Evolutionary conservation across 805 yeast genomes (phyloP).

Genomic region (Suhomyces faveliae): DNA sequence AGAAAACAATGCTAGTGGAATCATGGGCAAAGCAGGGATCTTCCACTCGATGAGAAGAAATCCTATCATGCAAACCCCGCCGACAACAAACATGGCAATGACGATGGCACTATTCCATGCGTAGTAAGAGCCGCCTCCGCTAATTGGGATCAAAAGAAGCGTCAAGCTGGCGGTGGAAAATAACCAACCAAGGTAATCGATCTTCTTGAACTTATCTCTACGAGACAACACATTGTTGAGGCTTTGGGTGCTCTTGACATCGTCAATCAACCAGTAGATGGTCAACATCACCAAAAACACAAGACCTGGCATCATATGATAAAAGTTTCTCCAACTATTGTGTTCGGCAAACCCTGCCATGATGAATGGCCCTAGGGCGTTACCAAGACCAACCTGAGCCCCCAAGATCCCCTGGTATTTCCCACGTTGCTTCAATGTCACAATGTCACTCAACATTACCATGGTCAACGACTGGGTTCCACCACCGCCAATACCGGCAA

Average conservation of each 20-base stretch:
- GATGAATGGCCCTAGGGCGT: conserved; percentile 22
- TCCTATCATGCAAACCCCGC: conserved; percentile 19
- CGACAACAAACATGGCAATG: conserved; percentile 15
- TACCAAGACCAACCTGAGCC: conserved; percentile 22
- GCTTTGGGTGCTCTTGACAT: conserved; percentile 12
- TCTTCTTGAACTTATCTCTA: conserved; percentile 30
- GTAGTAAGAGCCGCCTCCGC: conserved; percentile 17
- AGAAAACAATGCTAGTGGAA: conserved; percentile 26
- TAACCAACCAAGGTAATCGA: conserved; percentile 16
- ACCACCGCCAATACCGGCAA: conserved; percentile 61
- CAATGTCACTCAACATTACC: conserved; percentile 55
- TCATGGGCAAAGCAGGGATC: conserved; percentile 30
- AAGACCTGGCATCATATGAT: conserved; percentile 20
- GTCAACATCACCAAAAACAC: conserved; percentile 15
- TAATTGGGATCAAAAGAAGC: conserved; percentile 13
- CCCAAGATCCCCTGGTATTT: conserved; percentile 47
- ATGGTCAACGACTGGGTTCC: conserved; percentile 52
- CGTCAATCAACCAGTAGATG: conserved; percentile 15
- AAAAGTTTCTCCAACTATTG: conserved; percentile 21
- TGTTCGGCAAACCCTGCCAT: conserved; percentile 21
- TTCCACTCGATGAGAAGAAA: conserved; percentile 29
- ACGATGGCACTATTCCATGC: conserved; percentile 15
- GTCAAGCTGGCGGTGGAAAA: conserved; percentile 12
- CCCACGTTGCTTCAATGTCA: conserved; percentile 52
- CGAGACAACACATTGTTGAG: conserved; percentile 27